Base-by-base conservation (phyloP, 1,139 yeast species). In the Geotrichum histeridarum region DNA sequence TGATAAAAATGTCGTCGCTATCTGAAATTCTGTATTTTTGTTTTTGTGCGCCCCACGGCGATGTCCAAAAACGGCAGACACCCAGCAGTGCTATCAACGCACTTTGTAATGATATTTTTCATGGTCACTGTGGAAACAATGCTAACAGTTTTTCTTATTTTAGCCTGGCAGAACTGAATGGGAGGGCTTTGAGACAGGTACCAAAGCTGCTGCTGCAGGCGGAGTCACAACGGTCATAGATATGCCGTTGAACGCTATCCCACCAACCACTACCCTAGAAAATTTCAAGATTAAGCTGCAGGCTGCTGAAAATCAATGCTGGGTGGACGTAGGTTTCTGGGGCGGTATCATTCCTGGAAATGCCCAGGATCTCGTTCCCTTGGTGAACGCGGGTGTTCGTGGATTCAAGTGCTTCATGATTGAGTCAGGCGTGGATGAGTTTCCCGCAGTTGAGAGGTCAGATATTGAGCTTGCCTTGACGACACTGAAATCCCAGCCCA, bases 241-340 rank as follows among this genome's bases (percentile, higher is more conserved):
- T 68, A 91, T 91, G 98, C 98, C 98, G 0, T 74, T 91, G 64
- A 91, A 91, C 68, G 96, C 97, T 1, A 85, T 90, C 54, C 97
- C 97, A 0, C 97, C 97, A 31, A 91, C 97, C 0, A 90, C 97
- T 1, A 88, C 86, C 1, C 77, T 90, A 1, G 81, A 78, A 58
- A 88, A 90, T 70, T 80, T 91, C 66, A 77, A 85, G 56, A 73
- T 78, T 58, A 91, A 91, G 67, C 75, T 88, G 57, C 74, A 77
- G 15, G 96, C 97, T 0, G 94, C 96, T 1, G 71, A 75, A 59
- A 85, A 82, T 52, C 86, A 90, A 68, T 80, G 91, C 57, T 90
- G 95, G 95, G 94, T 87, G 38, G 96, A 91, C 66, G 90, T 87
- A 11, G 97, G 90, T 0, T 90, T 91, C 69, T 91, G 97, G 97